Evolutionary conservation across 2,329 filamentous ascomycete species (phyloP), one percentile per base, ranked within the genome.

Genomic region (Sporothrix brunneoviolacea): DNA sequence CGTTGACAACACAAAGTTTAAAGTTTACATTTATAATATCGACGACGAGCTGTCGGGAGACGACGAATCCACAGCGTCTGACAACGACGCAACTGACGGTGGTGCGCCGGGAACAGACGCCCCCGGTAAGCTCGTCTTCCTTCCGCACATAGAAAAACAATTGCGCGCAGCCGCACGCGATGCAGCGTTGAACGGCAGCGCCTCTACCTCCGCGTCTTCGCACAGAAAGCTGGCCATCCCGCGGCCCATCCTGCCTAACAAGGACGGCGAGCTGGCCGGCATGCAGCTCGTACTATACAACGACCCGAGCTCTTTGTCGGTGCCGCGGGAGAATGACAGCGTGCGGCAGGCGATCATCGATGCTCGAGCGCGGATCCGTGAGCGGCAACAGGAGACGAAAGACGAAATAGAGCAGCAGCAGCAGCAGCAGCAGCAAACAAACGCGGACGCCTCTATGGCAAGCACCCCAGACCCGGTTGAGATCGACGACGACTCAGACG

Each of bases 11-110:
- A 84, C 87, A 28, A 86, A 87, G 61, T 77, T 95, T 70, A 88
- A 86, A 62, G 82, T 96, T 54, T 96, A 93, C 74, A 90, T 98
- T 59, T 84, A 91, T 72, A 83, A 94, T 67, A 75, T 98, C 9
- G 90, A 95, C 63, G 86, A 86, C 59, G 91, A 97, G 68, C 78
- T 97, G 28, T 84, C 84, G 13, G 70, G 74, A 42, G 72, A 79
- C 37, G 75, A 82, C 50, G 68, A 72, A 45, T 74, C 77, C n/a
- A 28, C 6, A 4, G 32, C 32, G 30, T 33, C 46, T 7, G 53
- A 47, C 15, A 19, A 22, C n/a, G 54, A 53, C 10, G 30, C 38
- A 4, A 40, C 28, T 1, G 32, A 19, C 8, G 37, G 45, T 10
- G 24, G 16, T 2, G 28, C 19, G 19, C 10, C 21, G 4, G 35